Conservation (phyloP, 192 early-diverging fungal genomes). For the Gamsiella multidivaricata region DNA sequence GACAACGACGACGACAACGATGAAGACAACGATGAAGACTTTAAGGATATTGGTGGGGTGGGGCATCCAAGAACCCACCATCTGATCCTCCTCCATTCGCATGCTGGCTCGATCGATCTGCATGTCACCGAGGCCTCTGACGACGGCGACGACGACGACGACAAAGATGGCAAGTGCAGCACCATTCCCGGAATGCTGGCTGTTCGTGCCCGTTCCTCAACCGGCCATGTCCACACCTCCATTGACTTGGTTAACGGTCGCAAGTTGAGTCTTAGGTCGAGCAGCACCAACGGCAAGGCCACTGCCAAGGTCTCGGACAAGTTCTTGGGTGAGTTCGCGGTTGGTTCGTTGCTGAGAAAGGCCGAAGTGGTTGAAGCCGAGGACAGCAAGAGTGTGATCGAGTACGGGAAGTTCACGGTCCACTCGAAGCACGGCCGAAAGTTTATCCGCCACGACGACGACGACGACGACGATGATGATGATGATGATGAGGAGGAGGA, state of each 20-base stretch:
- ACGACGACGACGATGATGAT: not conserved
- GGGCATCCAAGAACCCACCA: not conserved
- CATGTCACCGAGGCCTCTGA: not conserved
- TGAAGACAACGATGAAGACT: not conserved
- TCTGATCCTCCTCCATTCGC: not conserved
- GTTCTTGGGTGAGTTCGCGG: constrained; percentile 22
- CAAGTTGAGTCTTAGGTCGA: constrained; percentile 2
- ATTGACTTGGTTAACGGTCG: constrained; percentile 12
- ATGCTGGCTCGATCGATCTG: constrained; percentile 12
- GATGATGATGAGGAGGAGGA: too few relatives aligned
- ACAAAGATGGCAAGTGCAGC: not conserved
- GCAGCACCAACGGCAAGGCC: not conserved
- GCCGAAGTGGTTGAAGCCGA: constrained; percentile 11
- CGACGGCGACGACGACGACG: not conserved
- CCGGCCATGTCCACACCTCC: not conserved
- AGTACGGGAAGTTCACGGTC: constrained; percentile 17
- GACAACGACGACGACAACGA: not conserved
- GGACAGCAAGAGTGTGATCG: constrained; percentile 17
- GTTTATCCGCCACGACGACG: constrained; percentile 9
- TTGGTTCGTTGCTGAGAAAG: not conserved
- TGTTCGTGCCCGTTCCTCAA: not conserved
- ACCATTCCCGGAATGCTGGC: constrained; percentile 13
- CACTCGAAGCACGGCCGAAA: constrained; percentile 29
- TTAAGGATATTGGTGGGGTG: not conserved
- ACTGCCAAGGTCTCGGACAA: constrained; percentile 18